phyloP scores from a whole-genome alignment of 805 yeast species.

The Aciculoconidium aculeatum region DNA sequence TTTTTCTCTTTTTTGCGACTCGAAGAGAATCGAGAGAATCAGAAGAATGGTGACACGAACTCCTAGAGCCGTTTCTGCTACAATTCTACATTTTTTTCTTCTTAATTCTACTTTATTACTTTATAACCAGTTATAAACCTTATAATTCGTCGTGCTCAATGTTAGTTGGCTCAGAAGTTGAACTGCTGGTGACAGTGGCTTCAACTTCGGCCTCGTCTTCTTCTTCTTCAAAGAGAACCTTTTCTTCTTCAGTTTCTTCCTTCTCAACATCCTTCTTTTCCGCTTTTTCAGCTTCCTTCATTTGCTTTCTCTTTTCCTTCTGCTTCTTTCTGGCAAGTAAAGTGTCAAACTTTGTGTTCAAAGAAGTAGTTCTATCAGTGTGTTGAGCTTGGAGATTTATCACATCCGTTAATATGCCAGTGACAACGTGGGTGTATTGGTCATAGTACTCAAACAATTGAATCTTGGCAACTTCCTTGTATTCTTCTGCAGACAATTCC shows the following conservation, averaged over 20 bases:
- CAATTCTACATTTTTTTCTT: too few relatives aligned
- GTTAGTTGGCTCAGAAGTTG: slow-evolving; percentile 6
- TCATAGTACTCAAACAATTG: slow-evolving; percentile 23
- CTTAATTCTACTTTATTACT: too few relatives aligned
- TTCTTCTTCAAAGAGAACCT: slow-evolving; percentile 6
- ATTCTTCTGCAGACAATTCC: slow-evolving; percentile 14
- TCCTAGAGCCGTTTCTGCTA: too few relatives aligned
- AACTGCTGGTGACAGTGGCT: slow-evolving; percentile 1
- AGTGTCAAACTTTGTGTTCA: slow-evolving; percentile 23
- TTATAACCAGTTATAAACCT: too few relatives aligned
- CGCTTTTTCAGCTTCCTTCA: slow-evolving; percentile 20
- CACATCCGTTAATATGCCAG: slow-evolving; percentile 25
- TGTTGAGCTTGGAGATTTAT: slow-evolving; percentile 25
- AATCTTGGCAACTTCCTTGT: slow-evolving; percentile 16
- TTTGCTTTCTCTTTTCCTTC: slow-evolving; percentile 27
- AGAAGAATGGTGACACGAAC: too few relatives aligned
- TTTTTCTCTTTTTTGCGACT: too few relatives aligned
- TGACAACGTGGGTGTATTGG: slow-evolving; percentile 19
- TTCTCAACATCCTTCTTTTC: slow-evolving; percentile 16
- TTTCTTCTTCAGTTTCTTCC: slow-evolving; percentile 7
- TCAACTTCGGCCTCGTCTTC: slow-evolving; percentile 5
- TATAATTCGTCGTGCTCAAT: slow-evolving; percentile 19
- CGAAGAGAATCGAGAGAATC: too few relatives aligned
- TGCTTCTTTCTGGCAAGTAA: slow-evolving; percentile 26
- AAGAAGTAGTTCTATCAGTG: slow-evolving; percentile 19